Conservation (phyloP, 1,284 basidiomycete species). For the Lentinula novae-zelandiae region DNA sequence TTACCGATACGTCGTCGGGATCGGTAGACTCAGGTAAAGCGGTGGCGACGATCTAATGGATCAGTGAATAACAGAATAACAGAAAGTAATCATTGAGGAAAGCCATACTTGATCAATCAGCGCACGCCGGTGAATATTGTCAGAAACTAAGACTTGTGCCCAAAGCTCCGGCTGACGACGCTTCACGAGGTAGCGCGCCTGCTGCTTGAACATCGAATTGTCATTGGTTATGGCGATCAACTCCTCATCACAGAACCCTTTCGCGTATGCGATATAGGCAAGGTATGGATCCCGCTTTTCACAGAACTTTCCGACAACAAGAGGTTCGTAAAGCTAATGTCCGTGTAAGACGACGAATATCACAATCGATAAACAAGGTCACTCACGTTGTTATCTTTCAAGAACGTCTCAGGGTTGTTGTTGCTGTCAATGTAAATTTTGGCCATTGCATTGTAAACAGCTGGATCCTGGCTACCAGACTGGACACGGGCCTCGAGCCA, state of each 20-base stretch:
- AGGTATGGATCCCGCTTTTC: slow-evolving; percentile 98
- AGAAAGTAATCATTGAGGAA: background rate
- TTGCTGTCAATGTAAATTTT: slow-evolving; percentile 99
- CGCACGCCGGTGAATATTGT: slow-evolving; percentile 90
- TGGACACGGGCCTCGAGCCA: slow-evolving; percentile 96
- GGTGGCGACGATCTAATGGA: slow-evolving; percentile 80
- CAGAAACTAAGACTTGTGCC: slow-evolving; percentile 89
- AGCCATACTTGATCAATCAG: slow-evolving; percentile 86
- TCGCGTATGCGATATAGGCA: slow-evolving; percentile 99
- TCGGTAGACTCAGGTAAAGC: slow-evolving; percentile 97
- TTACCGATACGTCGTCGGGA: slow-evolving; percentile 97
- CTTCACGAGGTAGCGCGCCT: slow-evolving; percentile 97
- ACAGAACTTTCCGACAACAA: slow-evolving; percentile 98
- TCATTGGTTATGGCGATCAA: slow-evolving; percentile 97
- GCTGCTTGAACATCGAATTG: slow-evolving; percentile 99
- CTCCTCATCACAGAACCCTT: slow-evolving; percentile 99
- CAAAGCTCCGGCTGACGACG: slow-evolving; percentile 95
- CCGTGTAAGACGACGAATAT: background rate
- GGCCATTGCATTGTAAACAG: slow-evolving; percentile 95
- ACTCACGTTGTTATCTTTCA: slow-evolving; percentile 96
- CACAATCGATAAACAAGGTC: background rate
- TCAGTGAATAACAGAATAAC: slow-evolving; percentile 1
- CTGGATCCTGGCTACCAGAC: slow-evolving; percentile 87
- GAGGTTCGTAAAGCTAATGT: slow-evolving; percentile 85
- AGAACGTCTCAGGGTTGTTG: slow-evolving; percentile 95